Conservation (phyloP, 345 rosid genomes). For the Rhizophora apiculata region DNA sequence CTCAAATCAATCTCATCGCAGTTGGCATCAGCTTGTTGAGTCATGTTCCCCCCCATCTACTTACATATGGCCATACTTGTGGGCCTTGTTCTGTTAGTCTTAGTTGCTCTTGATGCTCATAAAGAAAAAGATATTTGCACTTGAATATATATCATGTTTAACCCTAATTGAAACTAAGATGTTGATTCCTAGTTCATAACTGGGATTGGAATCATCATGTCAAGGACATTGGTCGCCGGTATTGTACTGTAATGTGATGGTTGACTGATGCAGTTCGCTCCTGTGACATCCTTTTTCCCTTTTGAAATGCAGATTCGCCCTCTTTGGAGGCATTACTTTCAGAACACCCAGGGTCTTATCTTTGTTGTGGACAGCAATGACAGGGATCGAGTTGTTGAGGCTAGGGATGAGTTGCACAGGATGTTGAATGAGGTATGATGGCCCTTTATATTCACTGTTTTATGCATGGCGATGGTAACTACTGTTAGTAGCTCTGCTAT, state of each 20-base stretch:
- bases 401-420: constrained; percentile 1
- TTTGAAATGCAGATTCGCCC: constrained; percentile 1
- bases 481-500: too few species aligned
- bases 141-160: too few species aligned
- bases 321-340: constrained; percentile 3
- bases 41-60: neutral
- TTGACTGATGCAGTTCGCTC: neutral
- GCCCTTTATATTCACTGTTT: neutral
- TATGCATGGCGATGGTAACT: neutral
- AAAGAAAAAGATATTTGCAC: too few species aligned
- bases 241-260: too few species aligned
- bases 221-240: too few species aligned
- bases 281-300: neutral
- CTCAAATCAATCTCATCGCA: neutral
- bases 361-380: constrained; percentile 2
- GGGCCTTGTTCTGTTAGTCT: too few species aligned
- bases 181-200: too few species aligned
- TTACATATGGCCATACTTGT: too few species aligned
- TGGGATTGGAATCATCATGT: too few species aligned
- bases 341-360: neutral
- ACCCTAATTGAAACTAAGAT: too few species aligned
- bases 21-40: neutral
- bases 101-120: too few species aligned
- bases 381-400: constrained; percentile 1
- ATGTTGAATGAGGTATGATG: constrained; percentile 1